Conservation (phyloP, 2,329 filamentous ascomycete genomes). For the Blastomyces emzantsi region DNA sequence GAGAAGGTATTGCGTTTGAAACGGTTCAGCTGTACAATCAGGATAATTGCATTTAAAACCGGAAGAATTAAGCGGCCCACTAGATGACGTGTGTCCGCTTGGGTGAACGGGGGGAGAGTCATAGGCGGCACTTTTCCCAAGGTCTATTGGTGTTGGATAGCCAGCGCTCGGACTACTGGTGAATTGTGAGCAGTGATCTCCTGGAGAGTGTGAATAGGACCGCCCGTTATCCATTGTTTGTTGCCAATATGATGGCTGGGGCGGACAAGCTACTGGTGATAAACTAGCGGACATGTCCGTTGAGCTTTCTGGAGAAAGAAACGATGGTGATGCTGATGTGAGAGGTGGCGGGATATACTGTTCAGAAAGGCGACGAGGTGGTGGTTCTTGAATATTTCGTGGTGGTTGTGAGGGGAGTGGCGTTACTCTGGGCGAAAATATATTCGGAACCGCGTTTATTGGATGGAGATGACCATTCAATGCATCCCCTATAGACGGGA, state of each 20-base stretch:
- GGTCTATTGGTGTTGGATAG: constrained; percentile 36
- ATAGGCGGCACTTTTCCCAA: constrained; percentile 9
- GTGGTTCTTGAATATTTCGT: not conserved
- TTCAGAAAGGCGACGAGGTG: constrained; percentile 22
- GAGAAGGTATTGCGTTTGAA: constrained; percentile 57
- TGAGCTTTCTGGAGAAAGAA: constrained; percentile 32
- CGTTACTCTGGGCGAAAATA: constrained; percentile 20
- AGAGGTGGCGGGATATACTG: constrained; percentile 21
- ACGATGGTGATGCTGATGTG: constrained; percentile 24
- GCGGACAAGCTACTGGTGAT: constrained; percentile 23
- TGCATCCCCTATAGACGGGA: constrained; percentile 36
- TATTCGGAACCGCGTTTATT: constrained; percentile 21
- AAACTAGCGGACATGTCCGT: constrained; percentile 27
- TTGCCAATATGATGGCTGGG: constrained; percentile 21
- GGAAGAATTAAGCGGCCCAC: constrained; percentile 22
- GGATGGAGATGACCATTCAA: constrained; percentile 24
- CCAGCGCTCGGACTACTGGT: constrained; percentile 29
- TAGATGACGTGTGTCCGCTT: constrained; percentile 12
- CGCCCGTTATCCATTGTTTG: constrained; percentile 22
- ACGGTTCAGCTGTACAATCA: constrained; percentile 50
- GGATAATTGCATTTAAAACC: constrained; percentile 47
- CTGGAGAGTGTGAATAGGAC: constrained; percentile 23
- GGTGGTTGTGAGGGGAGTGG: constrained; percentile 23
- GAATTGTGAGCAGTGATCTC: constrained; percentile 21
- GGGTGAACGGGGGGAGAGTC: constrained; percentile 7